A percentile compares a stretch with the other conserved stretches of the same genome.
phyloP scores from a whole-genome alignment of 345 rosid species.

The Aquilaria malaccensis region DNA sequence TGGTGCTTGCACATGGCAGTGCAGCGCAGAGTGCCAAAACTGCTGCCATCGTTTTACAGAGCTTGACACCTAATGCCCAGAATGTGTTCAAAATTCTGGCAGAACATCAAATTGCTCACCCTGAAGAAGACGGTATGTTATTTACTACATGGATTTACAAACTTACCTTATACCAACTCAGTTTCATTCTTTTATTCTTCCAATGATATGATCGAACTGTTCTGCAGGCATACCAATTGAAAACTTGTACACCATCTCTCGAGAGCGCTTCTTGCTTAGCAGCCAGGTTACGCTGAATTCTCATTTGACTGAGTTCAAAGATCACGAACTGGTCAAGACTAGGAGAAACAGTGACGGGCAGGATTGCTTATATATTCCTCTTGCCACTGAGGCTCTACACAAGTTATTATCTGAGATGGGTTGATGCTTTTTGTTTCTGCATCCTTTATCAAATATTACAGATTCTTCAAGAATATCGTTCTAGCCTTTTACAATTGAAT shows the following conservation, averaged over 20 bases:
- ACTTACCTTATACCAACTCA: neutral
- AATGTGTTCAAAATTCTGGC: constrained; percentile 86
- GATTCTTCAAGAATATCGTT: no score
- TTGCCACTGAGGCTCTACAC: constrained; percentile 54
- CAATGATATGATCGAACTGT: neutral
- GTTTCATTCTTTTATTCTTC: neutral
- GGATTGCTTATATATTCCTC: constrained; percentile 78
- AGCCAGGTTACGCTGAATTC: constrained; percentile 83
- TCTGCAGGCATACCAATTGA: constrained; percentile 67
- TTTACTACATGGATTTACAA: constrained; percentile 4
- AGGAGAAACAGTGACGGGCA: constrained; percentile 74
- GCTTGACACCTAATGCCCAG: constrained; percentile 92
- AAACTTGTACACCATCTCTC: constrained; percentile 50
- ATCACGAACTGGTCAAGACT: constrained; percentile 84
- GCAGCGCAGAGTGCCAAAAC: constrained; percentile 73
- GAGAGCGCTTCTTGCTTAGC: constrained; percentile 87
- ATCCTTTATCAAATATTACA: no score
- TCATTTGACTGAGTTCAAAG: constrained; percentile 90
- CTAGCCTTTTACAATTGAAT: no score
- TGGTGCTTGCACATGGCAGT: constrained; percentile 70
- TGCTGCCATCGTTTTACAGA: constrained; percentile 81
- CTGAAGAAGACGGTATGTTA: constrained; percentile 72
- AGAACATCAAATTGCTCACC: constrained; percentile 69
- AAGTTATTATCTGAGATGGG: constrained; percentile 59
- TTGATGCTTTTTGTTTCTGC: constrained; percentile 16